Evolutionary conservation across 192 early-diverging fungal genomes (phyloP).

Genomic region (Backusella circina): DNA sequence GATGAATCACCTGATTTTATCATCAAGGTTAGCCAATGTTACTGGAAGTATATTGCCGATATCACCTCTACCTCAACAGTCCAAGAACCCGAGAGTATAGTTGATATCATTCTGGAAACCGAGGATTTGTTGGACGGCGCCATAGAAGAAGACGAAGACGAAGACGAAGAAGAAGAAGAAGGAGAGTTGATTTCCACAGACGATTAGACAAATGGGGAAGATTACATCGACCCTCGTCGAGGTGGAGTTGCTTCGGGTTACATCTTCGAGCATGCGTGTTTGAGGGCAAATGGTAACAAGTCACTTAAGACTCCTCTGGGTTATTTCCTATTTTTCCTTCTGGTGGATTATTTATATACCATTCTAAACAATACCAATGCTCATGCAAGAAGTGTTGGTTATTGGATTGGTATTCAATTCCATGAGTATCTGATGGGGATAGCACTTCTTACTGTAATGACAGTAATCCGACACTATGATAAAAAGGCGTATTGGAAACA

Average conservation of each 20-base stretch:
- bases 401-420: not conserved
- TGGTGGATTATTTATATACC: not conserved
- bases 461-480: not conserved
- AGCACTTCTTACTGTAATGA: not conserved
- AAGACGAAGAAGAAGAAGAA: not conserved
- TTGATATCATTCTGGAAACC: not conserved
- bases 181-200: not conserved
- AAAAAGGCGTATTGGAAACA: not conserved
- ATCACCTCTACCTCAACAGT: not conserved
- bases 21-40: not conserved
- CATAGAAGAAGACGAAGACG: not conserved
- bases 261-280: no score
- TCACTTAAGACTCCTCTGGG: not conserved
- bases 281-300: not conserved
- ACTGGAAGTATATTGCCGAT: not conserved
- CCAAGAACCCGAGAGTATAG: not conserved
- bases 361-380: not conserved
- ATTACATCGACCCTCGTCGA: not conserved
- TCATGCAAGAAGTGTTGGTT: not conserved
- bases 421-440: constrained; percentile 1
- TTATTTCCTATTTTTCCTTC: constrained; percentile 8
- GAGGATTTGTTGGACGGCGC: not conserved
- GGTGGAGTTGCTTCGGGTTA: no score
- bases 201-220: not conserved
- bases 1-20: not conserved